Percentiles rank a stretch among this genome's conserved stretches.
Evolutionary conservation across 768 basidiomycete genomes (phyloP).

Genomic region (Sistotremastrum suecicum): DNA sequence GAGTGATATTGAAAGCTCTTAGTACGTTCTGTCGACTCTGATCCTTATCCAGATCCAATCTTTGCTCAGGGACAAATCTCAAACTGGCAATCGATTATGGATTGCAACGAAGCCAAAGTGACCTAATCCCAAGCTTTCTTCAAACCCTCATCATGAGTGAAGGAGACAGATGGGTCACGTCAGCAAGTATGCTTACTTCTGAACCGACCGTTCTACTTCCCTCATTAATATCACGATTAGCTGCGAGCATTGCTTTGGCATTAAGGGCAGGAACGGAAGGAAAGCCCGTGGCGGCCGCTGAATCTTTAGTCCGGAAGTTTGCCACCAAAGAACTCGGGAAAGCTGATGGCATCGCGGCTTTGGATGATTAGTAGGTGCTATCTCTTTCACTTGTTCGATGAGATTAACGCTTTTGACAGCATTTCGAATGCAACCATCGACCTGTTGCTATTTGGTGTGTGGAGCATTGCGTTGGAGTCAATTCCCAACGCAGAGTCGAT

Average conservation of each 20-base stretch:
- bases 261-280: conserved; percentile 53
- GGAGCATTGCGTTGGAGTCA: conserved; percentile 49
- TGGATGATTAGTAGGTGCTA: conserved; percentile 76
- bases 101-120: conserved; percentile 63
- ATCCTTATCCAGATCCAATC: not conserved
- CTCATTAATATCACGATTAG: conserved; percentile 5
- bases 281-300: conserved; percentile 64
- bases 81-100: conserved; percentile 89
- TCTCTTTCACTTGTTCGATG: not conserved
- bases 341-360: conserved; percentile 59
- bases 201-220: too few species aligned
- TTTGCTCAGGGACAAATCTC: conserved; percentile 51
- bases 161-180: conserved; percentile 80
- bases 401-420: conserved; percentile 22
- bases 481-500: conserved; percentile 45
- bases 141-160: conserved; percentile 96
- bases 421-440: conserved; percentile 85
- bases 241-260: conserved; percentile 52
- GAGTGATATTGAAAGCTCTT: conserved; percentile 62
- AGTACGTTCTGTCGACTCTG: conserved; percentile 30
- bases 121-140: conserved; percentile 82
- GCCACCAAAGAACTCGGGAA: conserved; percentile 77
- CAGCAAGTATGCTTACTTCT: conserved; percentile 21
- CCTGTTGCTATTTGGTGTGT: conserved; percentile 67
- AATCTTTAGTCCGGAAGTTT: conserved; percentile 67